Evolutionary conservation across 2,329 filamentous ascomycete genomes (phyloP), one percentile per base, ranked within the genome.

Genomic region (Aspergillus sp.): DNA sequence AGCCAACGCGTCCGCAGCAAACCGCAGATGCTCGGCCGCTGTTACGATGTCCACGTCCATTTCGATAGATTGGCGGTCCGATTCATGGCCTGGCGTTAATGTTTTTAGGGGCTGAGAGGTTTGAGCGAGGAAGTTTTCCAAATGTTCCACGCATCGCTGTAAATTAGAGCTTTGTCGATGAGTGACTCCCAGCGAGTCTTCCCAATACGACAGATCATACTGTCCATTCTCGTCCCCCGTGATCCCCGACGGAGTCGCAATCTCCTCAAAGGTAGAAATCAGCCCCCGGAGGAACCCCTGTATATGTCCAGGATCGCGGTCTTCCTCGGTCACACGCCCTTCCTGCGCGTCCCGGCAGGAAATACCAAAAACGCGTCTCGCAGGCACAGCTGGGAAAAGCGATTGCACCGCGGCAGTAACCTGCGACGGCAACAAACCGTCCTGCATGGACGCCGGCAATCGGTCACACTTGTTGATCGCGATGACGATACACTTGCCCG

Each of bases 121-220:
- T 64, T 87, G 83, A 9, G 67, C 71, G 56, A 93, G 74, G 68
- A 96, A 99, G 19, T 84, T 81, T 45, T 88, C 81, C 1, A 99
- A 81, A 67, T 91, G 84, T 32, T 70, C 68, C 11, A 87, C 78
- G 68, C 93, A 96, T 66, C 85, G 80, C 46, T 84, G 80, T 44
- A 99, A 81, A 48, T 97, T 85, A 68, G 91, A 82, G 47, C 88
- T 83, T 76, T 99, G 94, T 53, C 94, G 87, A 71, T 93, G 90
- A 16, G 90, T 96, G 34, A 96, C 92, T 51, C 92, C 92, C 3
- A 97, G 81, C 4, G 94, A 87, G 64, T 96, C 89, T 73, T 91
- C 84, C 77, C 89, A 86, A 57, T 89, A 84, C 3, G 81, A 81
- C 10, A 85, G 82, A 65, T 93, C 77, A 54, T 74, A 71, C 49